Base-by-base conservation (phyloP, 805 yeast genomes). In the Sugiyamaella marilandica region DNA sequence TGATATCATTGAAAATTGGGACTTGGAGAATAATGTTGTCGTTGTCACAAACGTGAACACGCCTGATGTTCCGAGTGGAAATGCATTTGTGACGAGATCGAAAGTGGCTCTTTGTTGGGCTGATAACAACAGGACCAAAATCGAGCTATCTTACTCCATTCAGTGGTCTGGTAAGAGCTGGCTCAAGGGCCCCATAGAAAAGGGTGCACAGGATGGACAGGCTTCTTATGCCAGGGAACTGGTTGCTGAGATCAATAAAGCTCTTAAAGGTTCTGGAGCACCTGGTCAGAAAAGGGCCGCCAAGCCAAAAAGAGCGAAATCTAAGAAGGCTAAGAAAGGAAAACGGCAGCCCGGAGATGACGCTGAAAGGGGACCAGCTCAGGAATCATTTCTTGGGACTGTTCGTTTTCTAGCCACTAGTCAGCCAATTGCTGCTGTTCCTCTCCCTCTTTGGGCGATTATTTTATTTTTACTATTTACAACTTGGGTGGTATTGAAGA, bases 1-100 rank as follows among this genome's bases (percentile, higher is more conserved):
- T 32, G 97, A 90, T 60, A 71, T 75, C 0, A 74, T 87, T 18
- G 79, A 81, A 43, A 69, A 76, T 45, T 69, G 76, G 61, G 85
- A 87, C 61, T 72, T 74, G 49, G 71, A 77, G 4, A 73, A 74
- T 14, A 76, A 76, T 58, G 78, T 88, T 33, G 77, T 81, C 54
- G 81, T 89, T 1, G 70, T 82, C 1, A 81, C 83, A 41, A 73
- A 79, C 1, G 81, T 92, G 0, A 73, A 71, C 39, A 91, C 99
- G 0, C 99, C 99, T 0, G 94, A 89, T 64, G 98, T 94, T 13
- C 99, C 99, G 0, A 85, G 91, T 62, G 99, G 99, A 3, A 77
- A 77, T 41, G 78, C 87, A 0, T 94, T 94, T 66, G 74, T 78
- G 32, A 90, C 90, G 1, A 76, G 81, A 56, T 87, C 96, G 0